Conservation (phyloP, 768 basidiomycete species). For the Leccinellum luteum region DNA sequence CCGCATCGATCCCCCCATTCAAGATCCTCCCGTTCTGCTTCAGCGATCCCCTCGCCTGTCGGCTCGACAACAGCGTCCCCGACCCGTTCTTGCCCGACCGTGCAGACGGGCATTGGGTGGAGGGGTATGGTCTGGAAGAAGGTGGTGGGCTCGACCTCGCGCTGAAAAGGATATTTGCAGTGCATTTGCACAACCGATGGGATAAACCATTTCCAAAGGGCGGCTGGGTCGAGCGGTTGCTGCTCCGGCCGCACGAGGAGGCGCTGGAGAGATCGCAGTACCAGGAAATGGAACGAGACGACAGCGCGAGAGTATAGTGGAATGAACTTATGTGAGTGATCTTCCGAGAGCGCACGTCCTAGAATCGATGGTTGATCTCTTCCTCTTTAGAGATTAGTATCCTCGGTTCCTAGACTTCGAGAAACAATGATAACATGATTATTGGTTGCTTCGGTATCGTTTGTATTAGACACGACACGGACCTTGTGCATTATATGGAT, state of each 20-base stretch:
- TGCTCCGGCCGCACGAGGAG: constrained; percentile 62
- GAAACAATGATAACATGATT: background rate
- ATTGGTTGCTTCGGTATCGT: background rate
- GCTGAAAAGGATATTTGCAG: constrained; percentile 73
- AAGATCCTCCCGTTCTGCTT: constrained; percentile 95
- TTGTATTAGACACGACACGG: background rate
- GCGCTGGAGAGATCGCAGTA: constrained; percentile 12
- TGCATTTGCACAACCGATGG: constrained; percentile 98
- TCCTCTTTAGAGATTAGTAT: background rate
- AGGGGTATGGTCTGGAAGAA: constrained; percentile 48
- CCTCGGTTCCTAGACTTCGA: background rate
- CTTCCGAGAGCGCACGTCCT: background rate
- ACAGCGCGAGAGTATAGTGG: background rate
- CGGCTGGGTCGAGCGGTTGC: constrained; percentile 85
- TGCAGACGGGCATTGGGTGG: constrained; percentile 58
- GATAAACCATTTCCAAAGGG: constrained; percentile 73
- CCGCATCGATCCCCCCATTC: constrained; percentile 75
- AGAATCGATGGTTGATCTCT: background rate
- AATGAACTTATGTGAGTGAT: background rate
- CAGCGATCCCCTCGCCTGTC: constrained; percentile 85
- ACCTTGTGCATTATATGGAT: background rate
- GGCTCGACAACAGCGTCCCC: constrained; percentile 87
- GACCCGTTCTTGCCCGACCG: constrained; percentile 76
- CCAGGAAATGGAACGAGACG: background rate
- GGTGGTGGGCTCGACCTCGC: constrained; percentile 62